Conservation (phyloP, 768 basidiomycete genomes). For the Crucibulum laeve region DNA sequence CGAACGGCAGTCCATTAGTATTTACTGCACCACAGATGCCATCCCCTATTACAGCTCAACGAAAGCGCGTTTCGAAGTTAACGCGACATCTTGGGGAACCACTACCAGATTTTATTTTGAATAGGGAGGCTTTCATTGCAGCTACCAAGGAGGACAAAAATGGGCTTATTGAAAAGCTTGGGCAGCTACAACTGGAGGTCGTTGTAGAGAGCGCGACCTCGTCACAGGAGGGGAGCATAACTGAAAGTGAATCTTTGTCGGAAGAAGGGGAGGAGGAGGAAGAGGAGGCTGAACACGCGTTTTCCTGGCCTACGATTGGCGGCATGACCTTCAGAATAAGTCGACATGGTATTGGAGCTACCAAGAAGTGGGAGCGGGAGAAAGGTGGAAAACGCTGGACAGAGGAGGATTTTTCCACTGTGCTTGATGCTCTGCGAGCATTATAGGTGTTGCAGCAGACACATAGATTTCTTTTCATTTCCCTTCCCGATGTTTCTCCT, state of each 20-base stretch:
- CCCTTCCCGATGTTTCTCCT: too few species aligned
- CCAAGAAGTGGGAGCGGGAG: conserved; percentile 36
- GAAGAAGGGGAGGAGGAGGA: conserved; percentile 9
- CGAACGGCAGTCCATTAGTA: not conserved
- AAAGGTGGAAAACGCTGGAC: conserved; percentile 30
- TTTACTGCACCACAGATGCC: not conserved
- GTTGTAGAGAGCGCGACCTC: too few species aligned
- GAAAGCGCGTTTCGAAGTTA: not conserved
- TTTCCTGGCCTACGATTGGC: not conserved
- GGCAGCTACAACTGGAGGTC: too few species aligned
- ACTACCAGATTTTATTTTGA: not conserved
- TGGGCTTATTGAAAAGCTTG: too few species aligned
- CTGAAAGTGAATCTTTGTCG: too few species aligned
- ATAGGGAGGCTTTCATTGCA: too few species aligned
- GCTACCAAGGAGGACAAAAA: too few species aligned
- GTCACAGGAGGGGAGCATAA: too few species aligned
- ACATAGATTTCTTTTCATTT: too few species aligned
- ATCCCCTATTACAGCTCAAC: not conserved
- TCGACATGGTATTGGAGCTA: conserved; percentile 10
- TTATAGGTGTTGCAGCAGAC: too few species aligned
- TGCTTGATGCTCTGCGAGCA: conserved; percentile 29
- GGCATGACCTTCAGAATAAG: not conserved
- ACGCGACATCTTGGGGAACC: not conserved
- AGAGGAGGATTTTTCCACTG: conserved; percentile 26
- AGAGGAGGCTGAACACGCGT: conserved; percentile 11